phyloP scores from a whole-genome alignment of 2,329 filamentous ascomycete species.

The Pseudophaeomoniella oleicola region DNA sequence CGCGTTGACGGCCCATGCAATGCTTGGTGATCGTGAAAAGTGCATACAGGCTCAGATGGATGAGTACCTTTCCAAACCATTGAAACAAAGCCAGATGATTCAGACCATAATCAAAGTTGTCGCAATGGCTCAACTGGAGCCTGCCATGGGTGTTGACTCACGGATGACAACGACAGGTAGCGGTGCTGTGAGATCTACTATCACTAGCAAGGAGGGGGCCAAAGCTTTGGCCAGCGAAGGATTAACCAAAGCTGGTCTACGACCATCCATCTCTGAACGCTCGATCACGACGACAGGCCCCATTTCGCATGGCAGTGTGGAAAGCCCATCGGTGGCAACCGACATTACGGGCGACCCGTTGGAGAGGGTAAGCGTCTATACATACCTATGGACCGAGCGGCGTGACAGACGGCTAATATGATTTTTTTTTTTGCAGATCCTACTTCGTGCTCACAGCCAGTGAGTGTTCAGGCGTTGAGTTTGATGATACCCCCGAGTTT shows the following conservation, averaged over 20 bases:
- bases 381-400: too few relatives aligned
- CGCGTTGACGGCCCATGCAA: conserved; percentile 90
- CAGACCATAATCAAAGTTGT: conserved; percentile 96
- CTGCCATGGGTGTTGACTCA: not conserved
- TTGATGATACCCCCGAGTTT: not conserved
- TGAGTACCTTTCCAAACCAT: conserved; percentile 90
- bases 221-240: conserved; percentile 1
- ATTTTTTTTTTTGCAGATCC: too few relatives aligned
- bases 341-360: conserved; percentile 47
- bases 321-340: conserved; percentile 49
- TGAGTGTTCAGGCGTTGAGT: not conserved
- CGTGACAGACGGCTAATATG: too few relatives aligned
- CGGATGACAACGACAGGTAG: not conserved
- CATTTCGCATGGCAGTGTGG: conserved; percentile 38
- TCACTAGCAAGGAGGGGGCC: not conserved
- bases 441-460: not conserved
- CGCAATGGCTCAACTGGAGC: conserved; percentile 30
- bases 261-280: conserved; percentile 45
- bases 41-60: conserved; percentile 99
- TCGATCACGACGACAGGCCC: conserved; percentile 56
- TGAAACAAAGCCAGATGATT: conserved; percentile 94
- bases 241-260: conserved; percentile 24
- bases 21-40: conserved; percentile 96
- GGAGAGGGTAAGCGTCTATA: conserved; percentile 34
- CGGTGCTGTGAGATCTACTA: not conserved